Percentiles rank a stretch among this genome's conserved stretches.
Evolutionary conservation across 2,329 filamentous ascomycete species (phyloP).

Genomic region (Stromatinia cepivora): DNA sequence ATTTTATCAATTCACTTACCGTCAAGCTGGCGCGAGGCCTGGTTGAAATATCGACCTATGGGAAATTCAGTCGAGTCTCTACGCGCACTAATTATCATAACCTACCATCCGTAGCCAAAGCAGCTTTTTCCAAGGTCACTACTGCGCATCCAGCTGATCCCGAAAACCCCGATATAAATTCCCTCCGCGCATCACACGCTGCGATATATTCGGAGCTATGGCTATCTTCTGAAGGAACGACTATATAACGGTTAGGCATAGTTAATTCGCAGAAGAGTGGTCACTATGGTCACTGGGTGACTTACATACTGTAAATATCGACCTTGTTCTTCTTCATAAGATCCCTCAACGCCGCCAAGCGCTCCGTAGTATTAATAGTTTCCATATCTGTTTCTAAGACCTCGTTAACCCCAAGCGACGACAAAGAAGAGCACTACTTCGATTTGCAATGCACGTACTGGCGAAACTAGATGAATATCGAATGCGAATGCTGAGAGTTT

Average conservation of each 20-base stretch:
- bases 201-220: constrained; percentile 99
- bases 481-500: constrained; percentile 32
- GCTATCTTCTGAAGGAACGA: constrained; percentile 94
- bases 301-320: constrained; percentile 81
- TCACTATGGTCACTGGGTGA: constrained; percentile 32
- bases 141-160: constrained; percentile 94
- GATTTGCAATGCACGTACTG: constrained; percentile 20
- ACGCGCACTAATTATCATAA: background rate
- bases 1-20: constrained; percentile 33
- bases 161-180: constrained; percentile 90
- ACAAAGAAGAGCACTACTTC: constrained; percentile 15
- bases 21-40: constrained; percentile 88
- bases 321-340: constrained; percentile 86
- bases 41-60: constrained; percentile 85
- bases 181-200: constrained; percentile 86
- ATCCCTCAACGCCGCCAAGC: constrained; percentile 73
- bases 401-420: background rate
- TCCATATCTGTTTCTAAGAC: constrained; percentile 57
- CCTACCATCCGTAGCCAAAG: constrained; percentile 78
- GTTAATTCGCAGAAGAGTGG: constrained; percentile 22
- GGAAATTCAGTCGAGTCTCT: background rate
- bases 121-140: constrained; percentile 81
- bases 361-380: constrained; percentile 73
- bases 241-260: constrained; percentile 51
- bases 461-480: constrained; percentile 31